Evolutionary conservation across 2,329 filamentous ascomycete genomes (phyloP).

Genomic region (Pyrenochaeta sp.): DNA sequence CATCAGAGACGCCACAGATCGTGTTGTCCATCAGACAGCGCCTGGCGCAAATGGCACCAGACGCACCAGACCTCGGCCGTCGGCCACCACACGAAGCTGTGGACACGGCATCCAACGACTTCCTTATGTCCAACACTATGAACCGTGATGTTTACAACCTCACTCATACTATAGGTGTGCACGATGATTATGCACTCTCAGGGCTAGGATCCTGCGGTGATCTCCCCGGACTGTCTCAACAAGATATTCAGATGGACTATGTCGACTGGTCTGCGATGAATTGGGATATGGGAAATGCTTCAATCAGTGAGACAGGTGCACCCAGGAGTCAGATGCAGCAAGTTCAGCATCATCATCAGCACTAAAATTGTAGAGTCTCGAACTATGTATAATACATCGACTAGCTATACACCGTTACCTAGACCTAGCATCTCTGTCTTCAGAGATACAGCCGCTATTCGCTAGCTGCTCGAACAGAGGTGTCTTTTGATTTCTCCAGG

Average conservation of each 20-base stretch:
- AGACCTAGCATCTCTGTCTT: neutral
- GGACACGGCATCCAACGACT: neutral
- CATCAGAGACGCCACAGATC: neutral
- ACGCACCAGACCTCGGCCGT: neutral
- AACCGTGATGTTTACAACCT: neutral
- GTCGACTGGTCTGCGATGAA: slow-evolving; percentile 10
- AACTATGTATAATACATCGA: neutral
- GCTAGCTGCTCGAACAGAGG: too few relatives aligned
- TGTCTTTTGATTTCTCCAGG: too few relatives aligned
- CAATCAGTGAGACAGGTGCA: neutral
- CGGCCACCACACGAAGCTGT: neutral
- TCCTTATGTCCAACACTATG: neutral
- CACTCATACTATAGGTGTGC: neutral
- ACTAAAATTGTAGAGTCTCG: neutral
- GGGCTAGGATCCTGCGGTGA: neutral
- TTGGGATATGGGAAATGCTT: slow-evolving; percentile 9
- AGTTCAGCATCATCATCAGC: neutral
- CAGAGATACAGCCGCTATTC: too few relatives aligned
- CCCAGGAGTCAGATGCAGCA: neutral
- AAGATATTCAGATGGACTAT: slow-evolving; percentile 2
- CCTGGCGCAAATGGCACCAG: neutral
- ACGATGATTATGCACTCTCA: neutral
- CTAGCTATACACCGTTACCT: neutral
- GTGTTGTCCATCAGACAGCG: neutral
- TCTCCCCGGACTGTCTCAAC: slow-evolving; percentile 1